Conservation (phyloP, 2,329 filamentous ascomycete species). For the Apiospora hydei region DNA sequence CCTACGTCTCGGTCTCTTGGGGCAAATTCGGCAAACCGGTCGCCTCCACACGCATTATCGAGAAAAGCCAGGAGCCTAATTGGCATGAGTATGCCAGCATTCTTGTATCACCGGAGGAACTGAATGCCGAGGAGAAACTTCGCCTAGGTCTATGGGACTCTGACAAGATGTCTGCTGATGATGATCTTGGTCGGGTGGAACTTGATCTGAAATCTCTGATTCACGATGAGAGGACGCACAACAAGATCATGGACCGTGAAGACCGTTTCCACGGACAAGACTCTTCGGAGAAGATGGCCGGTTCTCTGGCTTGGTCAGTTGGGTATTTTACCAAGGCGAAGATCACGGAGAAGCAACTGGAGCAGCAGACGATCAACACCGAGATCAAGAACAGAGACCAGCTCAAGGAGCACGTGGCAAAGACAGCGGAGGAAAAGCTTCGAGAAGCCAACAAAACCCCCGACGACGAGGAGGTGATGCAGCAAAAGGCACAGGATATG, state of each 20-base stretch:
- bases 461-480: slow-evolving; percentile 68
- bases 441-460: slow-evolving; percentile 67
- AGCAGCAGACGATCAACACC: slow-evolving; percentile 65
- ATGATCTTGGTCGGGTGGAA: slow-evolving; percentile 77
- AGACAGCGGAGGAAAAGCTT: slow-evolving; percentile 66
- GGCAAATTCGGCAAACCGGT: slow-evolving; percentile 78
- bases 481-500: slow-evolving; percentile 73
- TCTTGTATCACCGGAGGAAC: slow-evolving; percentile 73
- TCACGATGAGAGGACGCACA: slow-evolving; percentile 63
- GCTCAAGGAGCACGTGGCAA: slow-evolving; percentile 63
- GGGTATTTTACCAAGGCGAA: slow-evolving; percentile 74
- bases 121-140: slow-evolving; percentile 75
- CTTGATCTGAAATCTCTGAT: slow-evolving; percentile 72
- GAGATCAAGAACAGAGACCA: slow-evolving; percentile 64
- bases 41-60: slow-evolving; percentile 70
- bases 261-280: slow-evolving; percentile 73
- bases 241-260: slow-evolving; percentile 66
- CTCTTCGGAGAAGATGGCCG: slow-evolving; percentile 71
- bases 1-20: slow-evolving; percentile 77
- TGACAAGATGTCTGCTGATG: slow-evolving; percentile 74
- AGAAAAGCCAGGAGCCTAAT: slow-evolving; percentile 69
- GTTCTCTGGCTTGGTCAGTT: slow-evolving; percentile 72
- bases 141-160: slow-evolving; percentile 77
- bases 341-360: slow-evolving; percentile 67
- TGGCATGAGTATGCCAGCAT: slow-evolving; percentile 77